Percentiles rank a stretch among this genome's conserved stretches.
Conservation (phyloP, 345 rosid species). For the Moricandia arvensis region DNA sequence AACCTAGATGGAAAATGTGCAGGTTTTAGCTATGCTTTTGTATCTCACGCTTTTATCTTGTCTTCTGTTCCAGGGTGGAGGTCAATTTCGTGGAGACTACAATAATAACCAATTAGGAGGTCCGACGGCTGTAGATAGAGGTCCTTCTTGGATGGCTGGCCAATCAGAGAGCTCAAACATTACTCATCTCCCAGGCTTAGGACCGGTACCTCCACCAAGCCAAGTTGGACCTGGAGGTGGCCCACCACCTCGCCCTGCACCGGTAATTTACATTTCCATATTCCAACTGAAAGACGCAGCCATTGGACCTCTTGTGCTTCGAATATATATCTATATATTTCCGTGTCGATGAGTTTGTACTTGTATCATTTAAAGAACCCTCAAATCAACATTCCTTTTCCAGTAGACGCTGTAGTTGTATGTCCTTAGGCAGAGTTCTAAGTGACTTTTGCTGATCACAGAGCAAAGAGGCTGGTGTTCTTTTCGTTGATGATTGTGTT, state of each 20-base stretch:
- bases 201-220: conserved; percentile 48
- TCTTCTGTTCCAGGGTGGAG: conserved; percentile 53
- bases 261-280: conserved; percentile 42
- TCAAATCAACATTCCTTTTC: neutral
- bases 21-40: neutral
- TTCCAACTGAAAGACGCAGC: neutral
- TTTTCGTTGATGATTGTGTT: conserved; percentile 2
- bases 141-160: conserved; percentile 75
- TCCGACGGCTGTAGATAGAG: conserved; percentile 64
- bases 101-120: conserved; percentile 58
- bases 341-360: neutral
- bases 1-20: neutral
- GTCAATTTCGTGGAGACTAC: conserved; percentile 61
- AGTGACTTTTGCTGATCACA: neutral
- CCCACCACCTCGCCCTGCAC: conserved; percentile 63
- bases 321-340: neutral
- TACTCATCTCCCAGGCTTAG: conserved; percentile 58
- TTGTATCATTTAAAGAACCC: neutral
- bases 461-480: neutral
- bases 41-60: conserved; percentile 7
- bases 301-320: neutral
- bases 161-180: conserved; percentile 50
- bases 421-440: no score
- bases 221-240: conserved; percentile 58
- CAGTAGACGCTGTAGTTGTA: conserved; percentile 1